These are phyloP conservation scores for Coemansia sp. DNA, from an alignment of 371 early-diverging fungal genomes.

Conservation along the genomic window DNA sequence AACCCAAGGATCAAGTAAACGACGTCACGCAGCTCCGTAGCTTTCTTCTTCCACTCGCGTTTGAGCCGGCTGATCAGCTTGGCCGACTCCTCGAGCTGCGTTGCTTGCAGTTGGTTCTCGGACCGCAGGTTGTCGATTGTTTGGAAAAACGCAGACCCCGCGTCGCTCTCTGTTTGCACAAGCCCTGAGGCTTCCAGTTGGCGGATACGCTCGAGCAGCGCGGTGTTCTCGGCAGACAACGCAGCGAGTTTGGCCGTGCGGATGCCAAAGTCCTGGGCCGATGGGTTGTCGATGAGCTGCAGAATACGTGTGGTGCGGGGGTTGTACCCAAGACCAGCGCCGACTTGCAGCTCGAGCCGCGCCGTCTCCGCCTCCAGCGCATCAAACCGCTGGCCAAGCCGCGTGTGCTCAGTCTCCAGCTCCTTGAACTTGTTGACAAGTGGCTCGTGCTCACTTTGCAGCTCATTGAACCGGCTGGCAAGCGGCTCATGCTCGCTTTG, in stretches of 20 bases:
- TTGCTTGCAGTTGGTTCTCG: constrained; percentile 55
- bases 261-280: constrained; percentile 61
- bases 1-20: constrained; percentile 73
- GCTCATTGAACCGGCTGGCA: constrained; percentile 16
- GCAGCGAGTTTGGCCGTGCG: constrained; percentile 63
- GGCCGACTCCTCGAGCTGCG: constrained; percentile 32
- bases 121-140: constrained; percentile 57
- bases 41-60: constrained; percentile 65
- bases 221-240: constrained; percentile 56
- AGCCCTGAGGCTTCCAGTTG: constrained; percentile 24
- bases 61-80: constrained; percentile 67
- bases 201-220: constrained; percentile 53
- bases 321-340: constrained; percentile 64
- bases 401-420: constrained; percentile 16
- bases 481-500: constrained; percentile 24
- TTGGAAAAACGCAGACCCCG: constrained; percentile 28
- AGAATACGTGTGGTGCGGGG: constrained; percentile 61
- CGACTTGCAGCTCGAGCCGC: constrained; percentile 60
- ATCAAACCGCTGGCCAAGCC: constrained; percentile 22
- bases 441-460: constrained; percentile 47
- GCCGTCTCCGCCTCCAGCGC: constrained; percentile 46
- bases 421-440: constrained; percentile 32
- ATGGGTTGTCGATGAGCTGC: constrained; percentile 72
- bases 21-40: constrained; percentile 65
- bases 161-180: not conserved